Conservation (phyloP, 1,139 yeast genomes). For the Suhomyces terraborum region DNA sequence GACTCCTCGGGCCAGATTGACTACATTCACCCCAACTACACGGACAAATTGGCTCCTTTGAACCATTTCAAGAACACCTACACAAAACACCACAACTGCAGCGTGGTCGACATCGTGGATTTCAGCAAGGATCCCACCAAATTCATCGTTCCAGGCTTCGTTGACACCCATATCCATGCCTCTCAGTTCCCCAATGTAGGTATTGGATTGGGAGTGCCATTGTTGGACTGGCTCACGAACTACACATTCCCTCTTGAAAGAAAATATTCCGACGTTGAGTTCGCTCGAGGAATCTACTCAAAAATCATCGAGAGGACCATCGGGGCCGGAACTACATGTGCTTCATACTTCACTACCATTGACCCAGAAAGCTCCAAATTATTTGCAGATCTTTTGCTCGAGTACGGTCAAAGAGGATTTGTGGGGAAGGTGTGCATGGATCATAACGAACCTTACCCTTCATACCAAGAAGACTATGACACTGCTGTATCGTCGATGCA, state of each 20-base stretch:
- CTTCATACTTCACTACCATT: conserved; percentile 87
- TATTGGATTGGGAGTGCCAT: conserved; percentile 80
- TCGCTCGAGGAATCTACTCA: conserved; percentile 63
- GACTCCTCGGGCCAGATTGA: conserved; percentile 35
- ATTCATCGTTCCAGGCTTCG: conserved; percentile 87
- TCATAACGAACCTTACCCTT: conserved; percentile 61
- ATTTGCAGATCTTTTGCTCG: conserved; percentile 70
- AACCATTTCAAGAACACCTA: conserved; percentile 11
- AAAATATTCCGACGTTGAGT: conserved; percentile 35
- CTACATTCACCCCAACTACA: conserved; percentile 25
- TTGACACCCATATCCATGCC: conserved; percentile 96
- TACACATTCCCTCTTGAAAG: conserved; percentile 90
- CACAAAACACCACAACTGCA: conserved; percentile 2
- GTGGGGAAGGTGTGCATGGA: conserved; percentile 96
- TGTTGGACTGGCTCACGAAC: conserved; percentile 82
- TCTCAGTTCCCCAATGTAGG: conserved; percentile 96
- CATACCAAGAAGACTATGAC: conserved; percentile 62
- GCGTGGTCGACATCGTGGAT: conserved; percentile 31
- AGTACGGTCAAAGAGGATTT: conserved; percentile 79
- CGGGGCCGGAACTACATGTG: conserved; percentile 84
- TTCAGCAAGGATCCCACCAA: conserved; percentile 33
- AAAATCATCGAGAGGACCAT: conserved; percentile 69
- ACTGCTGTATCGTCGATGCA: conserved; percentile 61
- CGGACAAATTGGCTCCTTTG: conserved; percentile 9
- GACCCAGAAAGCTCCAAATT: conserved; percentile 74